Base-by-base conservation (phyloP, 2,329 filamentous ascomycete genomes). In the Sarocladium oryzae region DNA sequence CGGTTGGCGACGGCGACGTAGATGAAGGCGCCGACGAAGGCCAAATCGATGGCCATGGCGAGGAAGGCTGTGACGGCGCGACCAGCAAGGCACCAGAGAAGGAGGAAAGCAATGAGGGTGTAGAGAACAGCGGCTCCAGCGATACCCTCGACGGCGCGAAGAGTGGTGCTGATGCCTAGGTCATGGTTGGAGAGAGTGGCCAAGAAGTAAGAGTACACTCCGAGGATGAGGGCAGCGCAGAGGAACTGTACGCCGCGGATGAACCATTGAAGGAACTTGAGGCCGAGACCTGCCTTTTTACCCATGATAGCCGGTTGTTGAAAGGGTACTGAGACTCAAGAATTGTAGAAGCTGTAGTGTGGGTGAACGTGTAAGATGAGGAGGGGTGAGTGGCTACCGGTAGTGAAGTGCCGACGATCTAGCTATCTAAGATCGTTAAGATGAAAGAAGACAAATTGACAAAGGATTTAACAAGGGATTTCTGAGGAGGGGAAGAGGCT, bases 191-290 rank as follows among this genome's bases (percentile, higher is more conserved):
- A 66, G 13, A 91, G 79, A 8, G 86, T 78, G 8, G 86, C 82
- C 48, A 96, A 81, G 76, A 90, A 95, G 76, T 95, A 96, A 48
- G 84, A 85, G 75, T 86, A 91, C 61, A 93, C 79, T 58, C 79
- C 86, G 55, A 96, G 79, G 55, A 92, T 79, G 57, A 95, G 76
- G 53, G 77, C 82, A 8, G 85, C 76, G 66, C 82, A 88, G 63
- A 80, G 75, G 67, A 95, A 86, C 61, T 89, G 81, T 52, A 96
- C 69, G 57, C 78, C 70, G 58, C 92, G 88, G 61, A 95, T 72
- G 65, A 85, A 76, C 65, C 85, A 86, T 62, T 89, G 85, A 43
- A 79, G 53, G 54, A 78, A 69, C 61, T 88, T 89, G 60, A 95
- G 80, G 59, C 81, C 74, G 55, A 84, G 66, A 56, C 61, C 63